Percentiles rank a stretch among this genome's conserved stretches.
phyloP scores from a whole-genome alignment of 768 basidiomycete species.

The Tubosaeta sp. region DNA sequence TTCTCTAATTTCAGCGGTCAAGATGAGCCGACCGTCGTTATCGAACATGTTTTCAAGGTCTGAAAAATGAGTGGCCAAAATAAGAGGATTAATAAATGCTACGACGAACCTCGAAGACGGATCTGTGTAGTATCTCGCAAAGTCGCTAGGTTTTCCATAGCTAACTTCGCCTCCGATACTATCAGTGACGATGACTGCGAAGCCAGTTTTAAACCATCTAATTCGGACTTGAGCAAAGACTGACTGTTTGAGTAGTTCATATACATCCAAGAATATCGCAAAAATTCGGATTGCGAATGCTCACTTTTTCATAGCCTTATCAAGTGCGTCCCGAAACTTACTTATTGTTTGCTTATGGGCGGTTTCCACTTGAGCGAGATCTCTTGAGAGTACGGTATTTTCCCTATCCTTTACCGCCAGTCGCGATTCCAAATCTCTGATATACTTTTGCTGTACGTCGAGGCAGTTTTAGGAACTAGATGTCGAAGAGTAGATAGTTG shows the following conservation, averaged over 20 bases:
- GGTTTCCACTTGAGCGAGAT: slow-evolving; percentile 12
- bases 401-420: slow-evolving; percentile 16
- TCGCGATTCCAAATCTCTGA: slow-evolving; percentile 16
- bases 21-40: slow-evolving; percentile 22
- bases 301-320: slow-evolving; percentile 19
- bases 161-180: slow-evolving; percentile 21
- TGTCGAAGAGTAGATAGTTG: not conserved
- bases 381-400: slow-evolving; percentile 7
- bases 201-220: slow-evolving; percentile 26
- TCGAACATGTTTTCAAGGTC: slow-evolving; percentile 30
- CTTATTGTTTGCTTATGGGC: slow-evolving; percentile 11
- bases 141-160: slow-evolving; percentile 23
- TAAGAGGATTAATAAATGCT: not conserved
- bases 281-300: not conserved
- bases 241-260: slow-evolving; percentile 18
- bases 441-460: slow-evolving; percentile 16
- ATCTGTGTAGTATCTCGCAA: slow-evolving; percentile 19
- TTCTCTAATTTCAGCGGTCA: slow-evolving; percentile 24
- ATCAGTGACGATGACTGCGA: slow-evolving; percentile 20
- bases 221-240: slow-evolving; percentile 25
- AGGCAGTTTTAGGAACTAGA: not conserved
- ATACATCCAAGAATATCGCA: not conserved
- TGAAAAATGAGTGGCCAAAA: slow-evolving; percentile 3
- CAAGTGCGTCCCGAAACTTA: slow-evolving; percentile 17
- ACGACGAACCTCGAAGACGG: slow-evolving; percentile 26